Evolutionary conservation across 371 early-diverging fungal species (phyloP).

Genomic region (Zychaea mexicana): DNA sequence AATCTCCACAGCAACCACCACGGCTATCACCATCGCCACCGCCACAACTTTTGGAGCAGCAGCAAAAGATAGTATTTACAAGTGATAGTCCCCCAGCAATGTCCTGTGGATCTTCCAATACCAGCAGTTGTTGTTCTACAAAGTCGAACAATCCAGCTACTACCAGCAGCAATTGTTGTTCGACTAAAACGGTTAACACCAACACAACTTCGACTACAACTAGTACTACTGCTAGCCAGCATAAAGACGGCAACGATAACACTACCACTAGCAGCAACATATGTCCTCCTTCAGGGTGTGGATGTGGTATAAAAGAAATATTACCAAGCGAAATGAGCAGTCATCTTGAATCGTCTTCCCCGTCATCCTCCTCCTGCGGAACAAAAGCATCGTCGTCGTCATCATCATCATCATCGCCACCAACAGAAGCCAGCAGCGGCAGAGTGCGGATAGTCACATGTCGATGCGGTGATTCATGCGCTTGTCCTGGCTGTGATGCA

Average conservation of each 20-base stretch:
- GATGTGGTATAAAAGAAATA: neutral
- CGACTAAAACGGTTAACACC: neutral
- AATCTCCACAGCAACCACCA: neutral
- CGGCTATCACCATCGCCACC: neutral
- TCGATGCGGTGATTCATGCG: constrained; percentile 51
- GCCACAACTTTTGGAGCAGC: no score
- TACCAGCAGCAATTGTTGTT: neutral
- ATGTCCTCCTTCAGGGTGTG: neutral
- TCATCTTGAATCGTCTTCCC: neutral
- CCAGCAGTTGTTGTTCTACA: neutral
- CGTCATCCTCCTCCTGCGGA: neutral
- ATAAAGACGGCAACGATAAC: no score
- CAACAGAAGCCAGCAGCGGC: constrained; percentile 15
- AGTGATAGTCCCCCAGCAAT: neutral
- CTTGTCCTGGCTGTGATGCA: constrained; percentile 51
- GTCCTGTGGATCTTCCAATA: constrained; percentile 1
- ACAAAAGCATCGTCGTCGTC: neutral
- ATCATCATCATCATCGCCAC: neutral
- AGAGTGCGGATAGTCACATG: constrained; percentile 49
- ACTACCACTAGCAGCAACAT: neutral
- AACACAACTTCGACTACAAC: neutral
- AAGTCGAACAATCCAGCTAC: neutral
- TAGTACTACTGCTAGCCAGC: no score
- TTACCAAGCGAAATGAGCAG: neutral
- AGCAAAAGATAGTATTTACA: neutral